These are phyloP conservation scores for Tylopilus orsonianus DNA, from an alignment of 1,284 basidiomycete species.

Conservation along the genomic window DNA sequence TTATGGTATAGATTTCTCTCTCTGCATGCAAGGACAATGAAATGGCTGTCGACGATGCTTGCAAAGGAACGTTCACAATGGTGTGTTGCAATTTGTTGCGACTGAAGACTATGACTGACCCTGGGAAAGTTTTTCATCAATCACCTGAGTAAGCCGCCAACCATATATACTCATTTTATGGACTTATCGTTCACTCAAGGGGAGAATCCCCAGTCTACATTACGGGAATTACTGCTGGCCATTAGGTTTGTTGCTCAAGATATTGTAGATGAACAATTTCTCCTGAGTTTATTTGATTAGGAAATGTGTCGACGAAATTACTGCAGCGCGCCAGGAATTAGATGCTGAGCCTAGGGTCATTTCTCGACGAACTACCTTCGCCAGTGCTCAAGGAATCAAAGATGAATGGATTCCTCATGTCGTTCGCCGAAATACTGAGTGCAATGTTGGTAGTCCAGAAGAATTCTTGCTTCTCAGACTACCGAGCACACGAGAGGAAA, in stretches of 20 bases:
- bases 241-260: constrained; percentile 23
- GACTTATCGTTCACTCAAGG: constrained; percentile 13
- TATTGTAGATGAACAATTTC: not conserved
- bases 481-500: not conserved
- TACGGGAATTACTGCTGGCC: constrained; percentile 18
- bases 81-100: constrained; percentile 4
- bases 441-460: constrained; percentile 7
- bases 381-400: not conserved
- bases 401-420: constrained; percentile 1
- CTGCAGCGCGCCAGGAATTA: constrained; percentile 15
- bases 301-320: constrained; percentile 20
- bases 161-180: not conserved
- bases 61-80: constrained; percentile 21
- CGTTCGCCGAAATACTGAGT: constrained; percentile 17
- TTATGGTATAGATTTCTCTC: constrained; percentile 23
- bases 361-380: constrained; percentile 21
- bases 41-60: constrained; percentile 22
- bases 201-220: constrained; percentile 25
- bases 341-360: constrained; percentile 5
- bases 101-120: constrained; percentile 6
- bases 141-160: constrained; percentile 24
- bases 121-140: constrained; percentile 28
- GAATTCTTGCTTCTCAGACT: constrained; percentile 1
- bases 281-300: constrained; percentile 10
- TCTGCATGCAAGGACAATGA: constrained; percentile 31